Percentiles rank a stretch among this genome's conserved stretches.
Conservation (phyloP, 176 grass and related monocot genomes). For the Aegilops longissima region DNA sequence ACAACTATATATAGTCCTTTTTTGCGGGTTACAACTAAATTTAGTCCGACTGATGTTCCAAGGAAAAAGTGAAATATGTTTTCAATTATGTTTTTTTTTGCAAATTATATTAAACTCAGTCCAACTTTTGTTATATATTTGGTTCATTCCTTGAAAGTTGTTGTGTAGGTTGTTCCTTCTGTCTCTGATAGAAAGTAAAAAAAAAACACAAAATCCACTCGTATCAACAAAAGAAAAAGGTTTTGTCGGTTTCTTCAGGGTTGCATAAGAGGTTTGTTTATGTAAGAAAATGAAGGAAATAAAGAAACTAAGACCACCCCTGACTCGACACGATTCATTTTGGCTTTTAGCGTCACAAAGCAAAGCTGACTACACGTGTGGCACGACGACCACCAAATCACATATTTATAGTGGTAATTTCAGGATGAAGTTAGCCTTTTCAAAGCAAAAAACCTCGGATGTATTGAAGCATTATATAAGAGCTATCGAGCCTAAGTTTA, state of each 20-base stretch:
- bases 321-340: not conserved
- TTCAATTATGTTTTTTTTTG: too few species aligned
- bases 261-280: not conserved
- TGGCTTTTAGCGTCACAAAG: not conserved
- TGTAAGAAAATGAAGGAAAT: not conserved
- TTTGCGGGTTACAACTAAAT: too few species aligned
- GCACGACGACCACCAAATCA: not conserved
- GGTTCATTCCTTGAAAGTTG: too few species aligned
- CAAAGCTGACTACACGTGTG: fast-evolving
- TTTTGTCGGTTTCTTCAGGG: not conserved
- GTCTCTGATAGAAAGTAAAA: too few species aligned
- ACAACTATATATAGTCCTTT: too few species aligned
- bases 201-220: too few species aligned
- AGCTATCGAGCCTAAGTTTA: not conserved
- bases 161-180: too few species aligned
- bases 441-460: not conserved
- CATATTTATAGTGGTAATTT: not conserved
- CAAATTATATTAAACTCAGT: too few species aligned
- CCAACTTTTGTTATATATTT: too few species aligned
- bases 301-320: not conserved
- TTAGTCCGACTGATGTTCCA: too few species aligned
- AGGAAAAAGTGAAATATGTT: too few species aligned
- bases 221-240: not conserved
- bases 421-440: not conserved
- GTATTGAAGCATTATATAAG: not conserved